These are phyloP conservation scores for Diaporthe ampelina DNA, from an alignment of 2,329 filamentous ascomycete genomes.

Conservation along the genomic window DNA sequence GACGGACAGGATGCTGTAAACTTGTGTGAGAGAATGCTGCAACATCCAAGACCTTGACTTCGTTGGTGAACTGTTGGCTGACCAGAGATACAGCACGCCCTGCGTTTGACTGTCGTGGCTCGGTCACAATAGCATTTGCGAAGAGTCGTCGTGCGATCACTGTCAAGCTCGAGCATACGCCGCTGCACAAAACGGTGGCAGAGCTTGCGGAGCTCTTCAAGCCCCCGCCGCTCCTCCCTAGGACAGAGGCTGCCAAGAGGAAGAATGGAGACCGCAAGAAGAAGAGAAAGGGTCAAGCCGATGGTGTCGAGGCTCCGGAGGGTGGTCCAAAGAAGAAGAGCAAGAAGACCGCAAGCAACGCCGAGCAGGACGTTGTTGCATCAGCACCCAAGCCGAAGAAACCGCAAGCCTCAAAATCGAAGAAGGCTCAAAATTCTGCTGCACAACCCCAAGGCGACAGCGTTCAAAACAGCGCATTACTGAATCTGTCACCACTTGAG, in stretches of 20 bases:
- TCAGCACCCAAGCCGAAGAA: conserved; percentile 45
- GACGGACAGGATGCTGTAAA: conserved; percentile 61
- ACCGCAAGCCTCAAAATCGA: conserved; percentile 28
- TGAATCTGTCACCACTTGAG: conserved; percentile 61
- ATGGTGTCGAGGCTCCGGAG: conserved; percentile 38
- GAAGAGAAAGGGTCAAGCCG: conserved; percentile 43
- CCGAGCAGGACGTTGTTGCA: conserved; percentile 36
- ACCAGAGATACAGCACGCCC: conserved; percentile 60
- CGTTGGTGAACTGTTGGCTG: conserved; percentile 30
- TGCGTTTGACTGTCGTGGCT: conserved; percentile 71
- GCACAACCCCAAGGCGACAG: conserved; percentile 26
- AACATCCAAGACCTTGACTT: background rate
- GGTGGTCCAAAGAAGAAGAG: conserved; percentile 46
- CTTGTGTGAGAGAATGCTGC: conserved; percentile 54
- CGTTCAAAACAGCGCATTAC: conserved; percentile 49
- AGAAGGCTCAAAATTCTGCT: conserved; percentile 39
- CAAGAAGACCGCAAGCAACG: conserved; percentile 46
- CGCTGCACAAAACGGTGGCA: conserved; percentile 68
- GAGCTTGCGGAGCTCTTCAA: conserved; percentile 63
- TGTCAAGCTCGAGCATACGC: conserved; percentile 69
- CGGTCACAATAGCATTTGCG: conserved; percentile 64
- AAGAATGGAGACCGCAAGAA: conserved; percentile 48
- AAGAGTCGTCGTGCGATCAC: conserved; percentile 61
- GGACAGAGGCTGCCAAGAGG: conserved; percentile 46
- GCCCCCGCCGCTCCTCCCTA: conserved; percentile 57